A percentile compares a stretch with the other conserved stretches of the same genome.
Conservation (phyloP, 352 stramenopile species). For the Phytophthora melonis region DNA sequence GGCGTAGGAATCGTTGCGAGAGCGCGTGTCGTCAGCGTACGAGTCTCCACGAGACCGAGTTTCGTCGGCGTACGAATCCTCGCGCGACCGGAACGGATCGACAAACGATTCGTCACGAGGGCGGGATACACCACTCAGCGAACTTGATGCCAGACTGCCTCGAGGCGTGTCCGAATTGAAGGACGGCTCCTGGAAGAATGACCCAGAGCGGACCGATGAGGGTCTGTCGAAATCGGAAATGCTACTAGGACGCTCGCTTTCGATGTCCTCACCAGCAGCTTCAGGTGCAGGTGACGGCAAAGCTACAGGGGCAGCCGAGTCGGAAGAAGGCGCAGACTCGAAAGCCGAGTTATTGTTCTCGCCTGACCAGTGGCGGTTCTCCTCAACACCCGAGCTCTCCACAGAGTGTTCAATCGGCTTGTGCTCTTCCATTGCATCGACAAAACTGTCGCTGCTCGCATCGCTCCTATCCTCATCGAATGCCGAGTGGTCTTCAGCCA, state of each 20-base stretch:
- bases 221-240: conserved; percentile 45
- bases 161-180: conserved; percentile 50
- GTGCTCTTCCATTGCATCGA: conserved; percentile 41
- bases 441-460: conserved; percentile 41
- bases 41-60: conserved; percentile 35
- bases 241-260: conserved; percentile 31
- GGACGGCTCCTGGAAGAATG: conserved; percentile 43
- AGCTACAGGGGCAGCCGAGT: neutral
- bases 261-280: conserved; percentile 10
- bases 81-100: conserved; percentile 31
- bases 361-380: conserved; percentile 15
- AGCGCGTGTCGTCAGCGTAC: conserved; percentile 32
- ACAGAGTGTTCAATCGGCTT: conserved; percentile 18
- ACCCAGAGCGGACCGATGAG: conserved; percentile 39
- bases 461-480: conserved; percentile 37
- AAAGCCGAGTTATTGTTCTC: conserved; percentile 16
- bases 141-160: conserved; percentile 44
- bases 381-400: conserved; percentile 12
- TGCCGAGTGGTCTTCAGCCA: conserved; percentile 23
- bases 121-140: conserved; percentile 29
- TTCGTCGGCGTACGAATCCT: conserved; percentile 41
- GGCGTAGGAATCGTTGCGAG: conserved; percentile 35
- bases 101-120: conserved; percentile 24
- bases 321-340: conserved; percentile 10
- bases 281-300: conserved; percentile 2